Base-by-base conservation (phyloP, 148 eudicot genomes). In the Heliosperma pusillum region DNA sequence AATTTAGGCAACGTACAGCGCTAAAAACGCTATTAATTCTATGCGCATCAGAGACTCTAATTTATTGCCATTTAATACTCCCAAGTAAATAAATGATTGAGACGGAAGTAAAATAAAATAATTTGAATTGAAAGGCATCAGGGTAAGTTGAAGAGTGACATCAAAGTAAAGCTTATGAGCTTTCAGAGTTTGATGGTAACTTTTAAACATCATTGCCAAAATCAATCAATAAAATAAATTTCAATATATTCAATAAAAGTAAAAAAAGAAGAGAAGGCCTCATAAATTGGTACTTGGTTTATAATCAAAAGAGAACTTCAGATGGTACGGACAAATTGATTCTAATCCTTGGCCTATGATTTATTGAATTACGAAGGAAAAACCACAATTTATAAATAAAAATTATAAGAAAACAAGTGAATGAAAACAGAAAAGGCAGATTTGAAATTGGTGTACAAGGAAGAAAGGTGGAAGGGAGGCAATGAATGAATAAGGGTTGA, bases 21-120 rank as follows among this genome's bases (percentile, higher is more conserved):
- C 84, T 81, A 61, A 66, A 78, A 12, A 12, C 81, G 69, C 86
- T 26, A 83, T 80, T 56, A 25, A 61, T 8, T 15, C 1, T 27
- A 40, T 58, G 84, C 81, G 77, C 72, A 71, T 74, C 86, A 83
- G 83, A 71, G 81, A 83, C 86, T 83, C 86, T 80, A 83, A 83
- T 78, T 83, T 83, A 53, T 83, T 80, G 86, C 86, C 86, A 20
- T 76, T 70, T 60, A 52, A 20, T 7, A 21, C 21, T 56, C 7
- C 19, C 2, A 20, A 56, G 4, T 26, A 22, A 22, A 9, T 21
- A 22, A 8, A 2, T 21, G 30, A 4, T 1, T 22, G 29, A 25
- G 17, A 61, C 6, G 1, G 4, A 10, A 2, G 15, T 2, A 21
- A 7, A 69, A 17, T 0, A 0, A 17, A 29, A 3, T 2, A 24